Base-by-base conservation (phyloP, 2,329 filamentous ascomycete species). In the Atkinsonella hypoxylon region DNA sequence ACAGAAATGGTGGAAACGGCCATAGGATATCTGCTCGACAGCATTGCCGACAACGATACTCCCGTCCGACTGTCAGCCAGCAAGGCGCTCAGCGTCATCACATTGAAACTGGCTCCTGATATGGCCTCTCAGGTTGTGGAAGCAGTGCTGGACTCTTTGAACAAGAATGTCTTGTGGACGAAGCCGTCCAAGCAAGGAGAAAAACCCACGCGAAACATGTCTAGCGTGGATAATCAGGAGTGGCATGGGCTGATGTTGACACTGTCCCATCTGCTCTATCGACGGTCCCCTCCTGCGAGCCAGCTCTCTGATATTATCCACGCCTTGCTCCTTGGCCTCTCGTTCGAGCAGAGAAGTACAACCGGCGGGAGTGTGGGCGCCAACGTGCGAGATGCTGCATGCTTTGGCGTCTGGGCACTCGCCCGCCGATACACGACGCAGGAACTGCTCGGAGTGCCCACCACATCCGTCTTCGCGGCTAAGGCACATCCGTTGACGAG, bases 211-310 rank as follows among this genome's bases (percentile, higher is more conserved):
- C 72, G 77, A 40, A 81, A 93, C 62, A 70, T 95, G 36, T 82
- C 81, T 41, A 82, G 83, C 9, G 89, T 94, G 13, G 83, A 94
- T 63, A 78, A 87, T 15, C 74, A 91, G 26, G 82, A 85, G 65
- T 98, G 93, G 93, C 93, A 98, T 64, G 93, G 93, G 0, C 67
- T 96, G 38, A 90, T 89, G 60, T 75, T 98, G 43, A 93, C 93
- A 0, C 72, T 98, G 3, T 83, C 88, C 0, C 89, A 97, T 64
- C 71, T 95, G 1, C 73, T 97, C 1, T 96, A 95, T 67, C 82
- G 89, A 48, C 81, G 85, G 39, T 90, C 90, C 0, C 85, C 89
- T 6, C 85, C 89, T 0, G 75, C 81, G 0, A 67, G 75, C 2
- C 82, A 85, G 55, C 74, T 97, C 5, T 75, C 82, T 0, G 77